A percentile compares a stretch with the other conserved stretches of the same genome.
Evolutionary conservation across 495 filamentous ascomycete genomes (phyloP).

Genomic region (Neurospora sp.): DNA sequence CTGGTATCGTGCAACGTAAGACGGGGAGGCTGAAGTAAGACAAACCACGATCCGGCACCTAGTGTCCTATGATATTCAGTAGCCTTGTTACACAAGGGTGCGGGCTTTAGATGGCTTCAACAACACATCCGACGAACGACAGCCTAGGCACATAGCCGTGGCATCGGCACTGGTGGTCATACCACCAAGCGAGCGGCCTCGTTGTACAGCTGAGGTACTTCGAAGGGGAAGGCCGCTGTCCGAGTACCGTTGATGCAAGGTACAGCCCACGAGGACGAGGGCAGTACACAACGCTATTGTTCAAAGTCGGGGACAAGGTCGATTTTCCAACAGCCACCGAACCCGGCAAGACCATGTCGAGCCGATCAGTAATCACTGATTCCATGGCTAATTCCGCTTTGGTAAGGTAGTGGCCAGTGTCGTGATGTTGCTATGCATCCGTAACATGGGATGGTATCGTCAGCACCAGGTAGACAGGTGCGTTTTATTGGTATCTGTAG

Average conservation of each 20-base stretch:
- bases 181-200: neutral
- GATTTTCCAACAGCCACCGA: neutral
- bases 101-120: neutral
- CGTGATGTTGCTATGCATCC: neutral
- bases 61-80: neutral
- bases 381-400: neutral
- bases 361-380: neutral
- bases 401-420: neutral
- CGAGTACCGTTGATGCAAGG: neutral
- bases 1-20: neutral
- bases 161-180: neutral
- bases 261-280: neutral
- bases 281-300: neutral
- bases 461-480: neutral
- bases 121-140: neutral
- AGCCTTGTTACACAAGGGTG: neutral
- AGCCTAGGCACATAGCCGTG: neutral
- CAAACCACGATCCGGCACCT: neutral
- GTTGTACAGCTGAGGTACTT: neutral
- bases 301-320: neutral
- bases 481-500: neutral
- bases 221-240: neutral
- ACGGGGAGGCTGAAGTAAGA: neutral
- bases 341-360: neutral
- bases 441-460: neutral